Percentiles rank a stretch among this genome's conserved stretches.
Evolutionary conservation across 345 rosid species (phyloP).

Genomic region (Gynandropsis gynandra): DNA sequence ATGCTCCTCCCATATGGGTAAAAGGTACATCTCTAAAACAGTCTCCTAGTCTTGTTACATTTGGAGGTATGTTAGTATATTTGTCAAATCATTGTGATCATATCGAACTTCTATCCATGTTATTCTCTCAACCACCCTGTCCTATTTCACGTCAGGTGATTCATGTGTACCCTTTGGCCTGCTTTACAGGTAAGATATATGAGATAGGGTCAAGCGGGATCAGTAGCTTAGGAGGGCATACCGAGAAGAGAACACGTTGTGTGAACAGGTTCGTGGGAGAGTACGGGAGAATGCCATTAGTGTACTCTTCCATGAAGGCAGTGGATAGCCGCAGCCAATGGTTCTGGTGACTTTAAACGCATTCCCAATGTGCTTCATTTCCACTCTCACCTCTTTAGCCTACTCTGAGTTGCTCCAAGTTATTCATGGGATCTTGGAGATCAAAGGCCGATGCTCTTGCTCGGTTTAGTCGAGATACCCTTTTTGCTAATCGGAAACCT

Average conservation of each 20-base stretch:
- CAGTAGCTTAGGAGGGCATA: constrained; percentile 90
- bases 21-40: constrained; percentile 47
- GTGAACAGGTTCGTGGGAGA: constrained; percentile 71
- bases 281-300: constrained; percentile 78
- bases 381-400: constrained; percentile 18
- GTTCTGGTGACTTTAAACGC: constrained; percentile 66
- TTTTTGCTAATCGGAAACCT: too few species aligned
- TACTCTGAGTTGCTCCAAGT: constrained; percentile 21
- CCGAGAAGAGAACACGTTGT: constrained; percentile 61
- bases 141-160: too few species aligned
- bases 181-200: constrained; percentile 61
- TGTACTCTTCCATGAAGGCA: constrained; percentile 64
- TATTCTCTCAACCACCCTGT: too few species aligned
- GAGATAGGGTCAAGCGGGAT: constrained; percentile 97
- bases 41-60: too few species aligned
- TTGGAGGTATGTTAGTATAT: too few species aligned
- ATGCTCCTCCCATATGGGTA: constrained; percentile 89
- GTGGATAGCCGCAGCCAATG: constrained; percentile 60
- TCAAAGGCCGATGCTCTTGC: neutral
- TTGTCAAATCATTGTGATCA: too few species aligned
- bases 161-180: constrained; percentile 4
- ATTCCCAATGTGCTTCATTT: constrained; percentile 2
- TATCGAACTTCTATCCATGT: neutral
- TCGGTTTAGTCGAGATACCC: too few species aligned
- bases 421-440: neutral